phyloP scores from a whole-genome alignment of 1,139 yeast genomes.

The Pneumocystis murina region DNA sequence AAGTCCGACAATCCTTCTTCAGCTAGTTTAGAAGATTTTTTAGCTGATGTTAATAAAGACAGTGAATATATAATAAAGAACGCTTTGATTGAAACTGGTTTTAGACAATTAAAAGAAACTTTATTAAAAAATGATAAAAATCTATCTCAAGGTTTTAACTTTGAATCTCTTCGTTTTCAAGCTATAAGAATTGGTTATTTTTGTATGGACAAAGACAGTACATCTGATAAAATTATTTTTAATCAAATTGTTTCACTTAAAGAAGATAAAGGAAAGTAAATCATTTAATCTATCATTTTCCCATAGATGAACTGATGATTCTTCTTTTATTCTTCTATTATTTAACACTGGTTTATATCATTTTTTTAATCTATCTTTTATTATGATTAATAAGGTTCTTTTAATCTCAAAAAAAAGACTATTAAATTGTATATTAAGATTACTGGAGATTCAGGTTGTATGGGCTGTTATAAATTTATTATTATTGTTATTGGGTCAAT shows the following conservation, averaged over 20 bases:
- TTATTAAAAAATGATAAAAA: slow-evolving; percentile 56
- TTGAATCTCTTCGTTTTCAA: slow-evolving; percentile 88
- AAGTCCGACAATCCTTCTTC: slow-evolving; percentile 81
- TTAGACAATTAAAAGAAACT: slow-evolving; percentile 47
- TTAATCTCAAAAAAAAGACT: not conserved
- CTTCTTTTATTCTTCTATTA: not conserved
- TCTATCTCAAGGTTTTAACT: slow-evolving; percentile 41
- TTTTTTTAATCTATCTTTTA: not conserved
- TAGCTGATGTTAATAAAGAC: slow-evolving; percentile 66
- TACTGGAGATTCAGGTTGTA: not conserved
- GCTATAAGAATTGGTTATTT: slow-evolving; percentile 95
- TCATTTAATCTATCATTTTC: not conserved
- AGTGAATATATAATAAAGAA: slow-evolving; percentile 53
- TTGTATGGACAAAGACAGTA: slow-evolving; percentile 69
- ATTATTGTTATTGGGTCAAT: not conserved
- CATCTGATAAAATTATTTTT: slow-evolving; percentile 42
- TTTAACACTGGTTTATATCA: not conserved
- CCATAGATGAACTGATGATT: not conserved
- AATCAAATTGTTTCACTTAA: slow-evolving; percentile 84
- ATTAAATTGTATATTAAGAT: not conserved
- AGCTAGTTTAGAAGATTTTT: slow-evolving; percentile 55
- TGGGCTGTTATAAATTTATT: not conserved
- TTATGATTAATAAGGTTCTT: not conserved
- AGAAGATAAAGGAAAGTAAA: slow-evolving; percentile 35
- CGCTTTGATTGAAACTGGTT: slow-evolving; percentile 69